These are phyloP conservation scores for Dipteronia sinensis DNA, from an alignment of 345 rosid genomes.

Conservation along the genomic window DNA sequence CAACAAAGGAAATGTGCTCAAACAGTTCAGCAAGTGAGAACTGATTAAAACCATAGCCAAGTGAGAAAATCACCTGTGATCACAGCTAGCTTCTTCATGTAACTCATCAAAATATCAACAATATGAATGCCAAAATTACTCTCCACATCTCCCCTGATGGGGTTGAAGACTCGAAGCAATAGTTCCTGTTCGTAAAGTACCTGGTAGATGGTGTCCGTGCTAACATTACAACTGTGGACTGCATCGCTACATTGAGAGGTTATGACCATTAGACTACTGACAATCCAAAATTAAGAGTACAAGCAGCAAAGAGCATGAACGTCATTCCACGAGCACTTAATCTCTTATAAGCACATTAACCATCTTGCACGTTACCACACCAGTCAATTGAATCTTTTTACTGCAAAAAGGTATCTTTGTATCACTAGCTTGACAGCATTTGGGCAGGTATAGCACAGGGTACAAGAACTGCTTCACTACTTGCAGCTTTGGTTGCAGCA, in stretches of 20 bases:
- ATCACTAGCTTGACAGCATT: slow-evolving; percentile 32
- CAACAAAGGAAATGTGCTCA: slow-evolving; percentile 23
- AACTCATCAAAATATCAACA: slow-evolving; percentile 14
- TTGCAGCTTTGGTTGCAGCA: slow-evolving; percentile 51
- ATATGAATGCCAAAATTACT: slow-evolving; percentile 13
- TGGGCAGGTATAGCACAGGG: slow-evolving; percentile 10
- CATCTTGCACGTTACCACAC: slow-evolving; percentile 18
- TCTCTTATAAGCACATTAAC: slow-evolving; percentile 13
- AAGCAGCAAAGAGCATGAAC: slow-evolving; percentile 11
- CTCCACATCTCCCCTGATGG: not conserved
- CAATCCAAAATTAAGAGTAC: not conserved
- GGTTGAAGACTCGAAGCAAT: not conserved
- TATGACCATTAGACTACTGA: not conserved
- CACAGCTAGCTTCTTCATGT: slow-evolving; percentile 22
- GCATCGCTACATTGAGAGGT: not conserved
- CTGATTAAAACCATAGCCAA: slow-evolving; percentile 12
- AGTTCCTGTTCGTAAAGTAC: not conserved
- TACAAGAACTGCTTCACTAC: slow-evolving; percentile 38
- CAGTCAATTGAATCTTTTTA: slow-evolving; percentile 13
- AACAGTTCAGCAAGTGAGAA: slow-evolving; percentile 13
- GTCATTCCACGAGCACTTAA: not conserved
- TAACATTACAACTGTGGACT: slow-evolving; percentile 2
- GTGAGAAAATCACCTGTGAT: slow-evolving; percentile 23
- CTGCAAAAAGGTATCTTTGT: slow-evolving; percentile 1
- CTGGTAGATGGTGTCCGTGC: not conserved